These are phyloP conservation scores for Podosphaera aphanis DNA, from an alignment of 2,329 filamentous ascomycete genomes.

Conservation along the genomic window DNA sequence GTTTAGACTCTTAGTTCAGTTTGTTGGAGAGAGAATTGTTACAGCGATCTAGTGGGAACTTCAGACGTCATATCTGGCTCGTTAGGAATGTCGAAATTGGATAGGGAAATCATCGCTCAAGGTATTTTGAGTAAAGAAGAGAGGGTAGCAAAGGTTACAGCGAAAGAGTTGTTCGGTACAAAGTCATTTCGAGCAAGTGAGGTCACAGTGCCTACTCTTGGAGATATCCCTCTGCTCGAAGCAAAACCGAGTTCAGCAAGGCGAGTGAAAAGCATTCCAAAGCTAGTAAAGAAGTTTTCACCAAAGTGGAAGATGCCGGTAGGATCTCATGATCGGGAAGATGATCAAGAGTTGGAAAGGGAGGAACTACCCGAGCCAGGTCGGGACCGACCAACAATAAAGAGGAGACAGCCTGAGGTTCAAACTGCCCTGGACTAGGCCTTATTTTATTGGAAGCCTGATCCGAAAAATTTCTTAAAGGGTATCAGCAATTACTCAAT, in stretches of 20 bases:
- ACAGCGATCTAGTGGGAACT: neutral
- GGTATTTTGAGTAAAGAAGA: neutral
- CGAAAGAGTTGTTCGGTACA: neutral
- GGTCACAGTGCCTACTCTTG: neutral
- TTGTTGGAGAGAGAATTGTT: neutral
- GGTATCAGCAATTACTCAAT: constrained; percentile 1
- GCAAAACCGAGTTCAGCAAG: neutral
- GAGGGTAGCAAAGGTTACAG: neutral
- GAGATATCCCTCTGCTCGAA: neutral
- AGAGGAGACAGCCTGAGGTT: neutral
- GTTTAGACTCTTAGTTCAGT: neutral
- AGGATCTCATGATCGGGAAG: neutral
- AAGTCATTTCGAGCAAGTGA: neutral
- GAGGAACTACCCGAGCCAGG: neutral
- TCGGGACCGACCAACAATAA: neutral
- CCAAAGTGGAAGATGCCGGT: neutral
- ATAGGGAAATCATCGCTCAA: neutral
- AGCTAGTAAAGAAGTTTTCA: neutral
- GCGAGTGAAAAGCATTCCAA: neutral
- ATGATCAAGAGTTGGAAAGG: neutral
- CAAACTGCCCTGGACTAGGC: neutral
- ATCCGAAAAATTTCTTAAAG: neutral
- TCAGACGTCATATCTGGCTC: neutral
- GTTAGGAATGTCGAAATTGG: neutral
- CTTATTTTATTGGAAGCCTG: constrained; percentile 1